Evolutionary conservation across 441 rosid genomes (phyloP).

Genomic region (Flueggea neowawraea): DNA sequence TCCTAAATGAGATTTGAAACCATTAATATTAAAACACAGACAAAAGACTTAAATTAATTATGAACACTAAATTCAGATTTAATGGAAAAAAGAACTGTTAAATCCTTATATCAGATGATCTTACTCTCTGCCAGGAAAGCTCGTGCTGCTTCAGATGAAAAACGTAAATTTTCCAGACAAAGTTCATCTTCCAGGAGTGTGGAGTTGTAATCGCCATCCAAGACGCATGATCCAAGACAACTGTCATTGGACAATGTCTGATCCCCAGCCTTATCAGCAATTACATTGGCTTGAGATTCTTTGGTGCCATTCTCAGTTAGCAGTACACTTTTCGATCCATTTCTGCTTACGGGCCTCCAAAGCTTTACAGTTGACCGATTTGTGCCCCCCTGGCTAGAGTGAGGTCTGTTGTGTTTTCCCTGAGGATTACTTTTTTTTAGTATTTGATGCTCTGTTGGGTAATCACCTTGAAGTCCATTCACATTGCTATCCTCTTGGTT

Average conservation of each 20-base stretch:
- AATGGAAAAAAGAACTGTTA: neutral
- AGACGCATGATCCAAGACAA: conserved; percentile 17
- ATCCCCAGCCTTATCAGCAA: conserved; percentile 21
- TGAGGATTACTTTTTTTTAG: conserved; percentile 35
- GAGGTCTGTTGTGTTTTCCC: conserved; percentile 33
- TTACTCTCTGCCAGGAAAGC: conserved; percentile 82
- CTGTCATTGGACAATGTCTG: conserved; percentile 24
- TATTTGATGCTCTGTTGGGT: conserved; percentile 29
- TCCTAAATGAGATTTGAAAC: conserved; percentile 41
- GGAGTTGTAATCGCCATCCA: conserved; percentile 8
- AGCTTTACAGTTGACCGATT: conserved; percentile 43
- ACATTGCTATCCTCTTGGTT: conserved; percentile 30
- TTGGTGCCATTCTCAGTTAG: conserved; percentile 26
- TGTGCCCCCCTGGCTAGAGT: conserved; percentile 24
- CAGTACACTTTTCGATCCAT: conserved; percentile 38
- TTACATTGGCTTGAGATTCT: conserved; percentile 30
- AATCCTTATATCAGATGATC: conserved; percentile 8
- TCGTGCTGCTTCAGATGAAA: conserved; percentile 56
- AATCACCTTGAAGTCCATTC: conserved; percentile 29
- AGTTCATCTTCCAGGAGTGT: conserved; percentile 9
- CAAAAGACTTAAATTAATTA: neutral
- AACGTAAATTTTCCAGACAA: conserved; percentile 29
- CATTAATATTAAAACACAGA: neutral
- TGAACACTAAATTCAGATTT: neutral
- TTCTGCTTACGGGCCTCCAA: conserved; percentile 78